Percentiles rank a stretch among this genome's conserved stretches.
Evolutionary conservation across 163 green algal species (phyloP).

Genomic region (Prototheca wickerhamii): DNA sequence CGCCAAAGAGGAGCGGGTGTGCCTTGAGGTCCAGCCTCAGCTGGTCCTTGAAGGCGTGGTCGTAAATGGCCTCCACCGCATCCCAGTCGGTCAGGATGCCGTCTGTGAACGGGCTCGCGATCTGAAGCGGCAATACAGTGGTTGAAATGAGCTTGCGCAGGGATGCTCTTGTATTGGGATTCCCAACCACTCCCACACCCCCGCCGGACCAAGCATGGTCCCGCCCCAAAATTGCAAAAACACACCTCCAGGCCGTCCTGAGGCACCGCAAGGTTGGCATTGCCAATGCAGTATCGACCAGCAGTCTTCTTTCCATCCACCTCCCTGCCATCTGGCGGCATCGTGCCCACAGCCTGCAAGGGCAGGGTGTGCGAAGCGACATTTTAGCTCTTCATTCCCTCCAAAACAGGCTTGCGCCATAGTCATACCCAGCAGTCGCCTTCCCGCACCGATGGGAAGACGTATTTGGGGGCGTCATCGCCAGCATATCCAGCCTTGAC

Average conservation of each 20-base stretch:
- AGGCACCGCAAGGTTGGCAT: not conserved
- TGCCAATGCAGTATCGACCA: not conserved
- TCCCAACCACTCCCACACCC: constrained; percentile 29
- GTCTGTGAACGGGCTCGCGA: constrained; percentile 54
- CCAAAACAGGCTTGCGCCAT: no score
- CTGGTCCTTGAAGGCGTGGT: constrained; percentile 69
- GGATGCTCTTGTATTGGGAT: not conserved
- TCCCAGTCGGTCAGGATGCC: constrained; percentile 74
- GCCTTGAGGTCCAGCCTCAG: constrained; percentile 66
- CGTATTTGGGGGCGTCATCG: constrained; percentile 83
- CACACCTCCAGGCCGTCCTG: constrained; percentile 6
- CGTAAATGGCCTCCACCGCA: constrained; percentile 62
- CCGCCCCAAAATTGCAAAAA: not conserved
- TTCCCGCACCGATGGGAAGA: constrained; percentile 72
- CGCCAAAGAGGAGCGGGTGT: constrained; percentile 82
- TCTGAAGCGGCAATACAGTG: constrained; percentile 44
- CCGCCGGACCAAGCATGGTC: constrained; percentile 1
- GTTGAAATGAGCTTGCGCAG: not conserved
- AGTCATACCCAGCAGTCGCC: no score
- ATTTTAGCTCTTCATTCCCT: no score
- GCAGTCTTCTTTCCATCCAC: not conserved
- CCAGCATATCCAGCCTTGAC: constrained; percentile 90
- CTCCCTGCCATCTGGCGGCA: not conserved
- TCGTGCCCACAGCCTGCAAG: no score
- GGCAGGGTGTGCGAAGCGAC: no score